Conservation (phyloP, 495 filamentous ascomycete genomes). For the Friedmanniomyces simplex region DNA sequence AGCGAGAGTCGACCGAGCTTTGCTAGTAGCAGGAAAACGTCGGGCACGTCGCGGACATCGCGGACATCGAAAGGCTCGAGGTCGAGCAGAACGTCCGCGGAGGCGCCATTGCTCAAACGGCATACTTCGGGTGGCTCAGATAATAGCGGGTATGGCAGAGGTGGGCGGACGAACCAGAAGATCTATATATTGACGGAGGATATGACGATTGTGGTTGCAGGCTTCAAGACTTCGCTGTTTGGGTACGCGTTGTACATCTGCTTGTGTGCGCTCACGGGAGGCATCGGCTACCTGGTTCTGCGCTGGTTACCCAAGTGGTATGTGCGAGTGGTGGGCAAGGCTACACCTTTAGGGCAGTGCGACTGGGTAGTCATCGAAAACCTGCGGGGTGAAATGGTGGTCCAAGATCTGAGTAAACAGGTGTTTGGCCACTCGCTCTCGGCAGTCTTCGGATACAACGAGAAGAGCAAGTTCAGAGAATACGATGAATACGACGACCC, state of each 20-base stretch:
- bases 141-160: conserved; percentile 44
- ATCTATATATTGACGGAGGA: conserved; percentile 89
- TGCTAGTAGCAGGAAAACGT: conserved; percentile 1
- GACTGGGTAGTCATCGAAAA: conserved; percentile 89
- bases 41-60: conserved; percentile 15
- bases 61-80: conserved; percentile 42
- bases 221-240: conserved; percentile 63
- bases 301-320: conserved; percentile 86
- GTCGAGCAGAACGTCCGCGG: conserved; percentile 45
- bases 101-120: conserved; percentile 63
- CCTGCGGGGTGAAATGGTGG: conserved; percentile 84
- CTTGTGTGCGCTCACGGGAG: conserved; percentile 60
- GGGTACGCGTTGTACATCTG: conserved; percentile 59
- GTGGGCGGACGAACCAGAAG: conserved; percentile 65
- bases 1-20: not conserved
- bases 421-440: conserved; percentile 73
- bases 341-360: conserved; percentile 57
- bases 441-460: conserved; percentile 66
- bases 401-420: conserved; percentile 54
- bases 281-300: conserved; percentile 70
- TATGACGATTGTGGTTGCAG: conserved; percentile 81
- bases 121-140: conserved; percentile 35
- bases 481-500: conserved; percentile 84
- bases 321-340: conserved; percentile 60
- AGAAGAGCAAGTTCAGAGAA: conserved; percentile 44